Conservation (phyloP, 371 early-diverging fungal genomes). For the Zychaea mexicana region DNA sequence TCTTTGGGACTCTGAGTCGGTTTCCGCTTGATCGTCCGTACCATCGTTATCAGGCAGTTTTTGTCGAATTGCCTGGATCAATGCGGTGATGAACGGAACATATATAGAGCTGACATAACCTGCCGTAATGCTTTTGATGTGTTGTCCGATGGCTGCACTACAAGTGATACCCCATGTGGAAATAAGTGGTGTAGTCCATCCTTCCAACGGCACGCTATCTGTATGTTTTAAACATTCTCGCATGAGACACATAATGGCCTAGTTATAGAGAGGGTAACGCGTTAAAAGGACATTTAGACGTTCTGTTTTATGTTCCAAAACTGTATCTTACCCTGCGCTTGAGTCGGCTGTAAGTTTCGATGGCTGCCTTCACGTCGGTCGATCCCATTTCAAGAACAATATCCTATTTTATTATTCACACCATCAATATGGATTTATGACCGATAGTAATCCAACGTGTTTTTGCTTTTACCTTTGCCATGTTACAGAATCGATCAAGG, state of each 20-base stretch:
- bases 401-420: neutral
- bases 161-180: conserved; percentile 8
- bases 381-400: neutral
- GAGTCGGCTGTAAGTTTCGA: neutral
- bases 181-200: conserved; percentile 1
- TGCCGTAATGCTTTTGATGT: neutral
- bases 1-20: neutral
- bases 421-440: neutral
- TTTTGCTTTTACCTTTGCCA: neutral
- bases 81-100: neutral
- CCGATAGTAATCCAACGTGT: neutral
- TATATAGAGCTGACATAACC: neutral
- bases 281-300: no score
- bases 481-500: neutral
- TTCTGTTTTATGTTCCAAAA: no score
- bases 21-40: neutral
- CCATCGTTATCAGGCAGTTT: neutral
- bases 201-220: conserved; percentile 1
- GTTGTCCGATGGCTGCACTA: neutral
- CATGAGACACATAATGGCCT: conserved; percentile 1
- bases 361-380: neutral
- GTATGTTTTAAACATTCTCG: conserved; percentile 7
- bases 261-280: neutral
- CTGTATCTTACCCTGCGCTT: conserved; percentile 2
- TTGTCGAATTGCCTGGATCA: neutral